Conservation (phyloP, 2,329 filamentous ascomycete genomes). For the Emmonsiellopsis sp. region DNA sequence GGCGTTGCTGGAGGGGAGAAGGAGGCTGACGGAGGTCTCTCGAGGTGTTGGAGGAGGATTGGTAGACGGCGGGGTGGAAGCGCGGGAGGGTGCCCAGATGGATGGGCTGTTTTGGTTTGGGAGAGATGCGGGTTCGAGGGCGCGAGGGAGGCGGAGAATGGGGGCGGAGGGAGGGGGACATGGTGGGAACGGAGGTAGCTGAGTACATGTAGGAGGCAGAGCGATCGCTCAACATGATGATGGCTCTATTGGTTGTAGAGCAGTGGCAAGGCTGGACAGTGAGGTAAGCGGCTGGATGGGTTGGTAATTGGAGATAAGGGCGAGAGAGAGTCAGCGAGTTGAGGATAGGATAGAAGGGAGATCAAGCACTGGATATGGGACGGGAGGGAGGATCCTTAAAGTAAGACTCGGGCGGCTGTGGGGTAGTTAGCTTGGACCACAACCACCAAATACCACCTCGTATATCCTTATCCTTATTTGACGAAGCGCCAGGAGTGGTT, state of each 20-base stretch:
- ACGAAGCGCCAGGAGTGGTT: too few relatives aligned
- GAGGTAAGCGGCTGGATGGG: neutral
- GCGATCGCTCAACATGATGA: conserved; percentile 5
- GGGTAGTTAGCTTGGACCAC: too few relatives aligned
- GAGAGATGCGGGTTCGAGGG: conserved; percentile 7
- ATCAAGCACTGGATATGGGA: neutral
- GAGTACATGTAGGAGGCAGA: conserved; percentile 15
- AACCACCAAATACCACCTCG: too few relatives aligned
- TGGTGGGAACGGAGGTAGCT: conserved; percentile 21
- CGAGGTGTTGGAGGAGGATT: conserved; percentile 19
- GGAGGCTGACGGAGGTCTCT: conserved; percentile 20
- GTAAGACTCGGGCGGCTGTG: too few relatives aligned
- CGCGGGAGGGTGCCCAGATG: conserved; percentile 35
- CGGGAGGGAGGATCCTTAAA: too few relatives aligned
- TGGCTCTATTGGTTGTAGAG: neutral
- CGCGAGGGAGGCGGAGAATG: conserved; percentile 8
- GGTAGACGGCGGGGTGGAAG: conserved; percentile 39
- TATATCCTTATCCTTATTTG: too few relatives aligned
- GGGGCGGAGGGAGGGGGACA: conserved; percentile 25
- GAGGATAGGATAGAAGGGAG: neutral
- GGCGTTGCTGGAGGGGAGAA: conserved; percentile 23
- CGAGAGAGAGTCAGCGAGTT: neutral
- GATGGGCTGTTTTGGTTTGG: conserved; percentile 12
- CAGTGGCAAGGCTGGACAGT: neutral
- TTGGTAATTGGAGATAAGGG: neutral